A percentile compares a stretch with the other conserved stretches of the same genome.
Evolutionary conservation across 202 grass and related monocot species (phyloP).

Genomic region (Dendrocalamus latiflorus): DNA sequence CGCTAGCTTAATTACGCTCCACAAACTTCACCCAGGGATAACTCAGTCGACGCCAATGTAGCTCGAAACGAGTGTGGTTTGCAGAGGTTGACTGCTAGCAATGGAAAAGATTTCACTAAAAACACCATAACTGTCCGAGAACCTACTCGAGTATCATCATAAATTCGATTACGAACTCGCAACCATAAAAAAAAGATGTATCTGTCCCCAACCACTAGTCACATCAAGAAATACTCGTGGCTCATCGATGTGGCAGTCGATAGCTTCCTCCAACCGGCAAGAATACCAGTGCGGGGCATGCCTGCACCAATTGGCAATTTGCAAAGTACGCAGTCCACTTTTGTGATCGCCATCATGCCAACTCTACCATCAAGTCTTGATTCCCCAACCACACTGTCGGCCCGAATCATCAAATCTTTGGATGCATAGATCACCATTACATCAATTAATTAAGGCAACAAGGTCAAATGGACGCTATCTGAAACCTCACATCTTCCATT

Average conservation of each 20-base stretch:
- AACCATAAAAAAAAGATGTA: not conserved
- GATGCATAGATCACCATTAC: not conserved
- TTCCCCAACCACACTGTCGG: not conserved
- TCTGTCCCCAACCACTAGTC: not conserved
- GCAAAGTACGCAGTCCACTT: not conserved
- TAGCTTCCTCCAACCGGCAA: not conserved
- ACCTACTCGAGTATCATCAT: not conserved
- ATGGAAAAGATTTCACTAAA: not conserved
- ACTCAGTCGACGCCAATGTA: not conserved
- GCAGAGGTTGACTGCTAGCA: not conserved
- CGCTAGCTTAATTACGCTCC: not conserved
- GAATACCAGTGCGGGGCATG: not conserved
- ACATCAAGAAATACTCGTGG: not conserved
- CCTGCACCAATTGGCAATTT: not conserved
- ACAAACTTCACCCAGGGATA: not conserved
- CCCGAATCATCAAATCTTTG: not conserved
- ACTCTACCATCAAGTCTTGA: not conserved
- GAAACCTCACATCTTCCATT: not conserved
- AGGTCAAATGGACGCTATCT: not conserved
- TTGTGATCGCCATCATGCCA: not conserved
- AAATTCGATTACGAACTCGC: not conserved
- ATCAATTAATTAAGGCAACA: not conserved
- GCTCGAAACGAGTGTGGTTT: not conserved
- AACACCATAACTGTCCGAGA: too few species aligned
- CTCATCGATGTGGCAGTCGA: not conserved